phyloP scores from a whole-genome alignment of 805 yeast species.

The Candida qinlingensis region DNA sequence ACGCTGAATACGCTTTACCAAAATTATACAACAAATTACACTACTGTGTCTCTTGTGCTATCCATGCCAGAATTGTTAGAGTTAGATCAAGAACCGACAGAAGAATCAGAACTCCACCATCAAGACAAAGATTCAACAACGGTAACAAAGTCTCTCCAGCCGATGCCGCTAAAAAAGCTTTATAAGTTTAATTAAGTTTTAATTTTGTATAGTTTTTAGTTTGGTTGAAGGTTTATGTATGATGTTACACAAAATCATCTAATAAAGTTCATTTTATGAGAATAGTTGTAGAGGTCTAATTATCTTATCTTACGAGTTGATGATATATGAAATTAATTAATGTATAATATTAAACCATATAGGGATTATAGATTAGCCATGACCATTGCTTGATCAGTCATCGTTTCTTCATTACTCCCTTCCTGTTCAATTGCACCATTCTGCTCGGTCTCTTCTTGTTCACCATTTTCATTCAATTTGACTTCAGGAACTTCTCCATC shows the following conservation, averaged over 20 bases:
- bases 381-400: slow-evolving; percentile 5
- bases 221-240: neutral
- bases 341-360: neutral
- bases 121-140: slow-evolving; percentile 96
- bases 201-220: slow-evolving; percentile 3
- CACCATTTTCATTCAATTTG: slow-evolving; percentile 20
- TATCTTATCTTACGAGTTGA: too few relatives aligned
- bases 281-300: neutral
- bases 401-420: neutral
- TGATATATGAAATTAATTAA: neutral
- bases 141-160: slow-evolving; percentile 95
- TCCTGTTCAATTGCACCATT: neutral
- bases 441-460: neutral
- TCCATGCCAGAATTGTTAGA: slow-evolving; percentile 99
- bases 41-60: slow-evolving; percentile 99
- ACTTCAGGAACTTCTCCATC: slow-evolving; percentile 10
- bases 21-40: slow-evolving; percentile 99
- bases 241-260: neutral
- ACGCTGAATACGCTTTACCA: slow-evolving; percentile 98
- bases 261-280: slow-evolving; percentile 5
- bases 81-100: slow-evolving; percentile 99
- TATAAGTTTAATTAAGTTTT: slow-evolving; percentile 29
- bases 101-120: slow-evolving; percentile 98
- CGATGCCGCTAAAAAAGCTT: slow-evolving; percentile 95
- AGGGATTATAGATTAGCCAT: slow-evolving; percentile 9